Conservation (phyloP, 2,329 filamentous ascomycete genomes). For the Cercospora nicotianae region DNA sequence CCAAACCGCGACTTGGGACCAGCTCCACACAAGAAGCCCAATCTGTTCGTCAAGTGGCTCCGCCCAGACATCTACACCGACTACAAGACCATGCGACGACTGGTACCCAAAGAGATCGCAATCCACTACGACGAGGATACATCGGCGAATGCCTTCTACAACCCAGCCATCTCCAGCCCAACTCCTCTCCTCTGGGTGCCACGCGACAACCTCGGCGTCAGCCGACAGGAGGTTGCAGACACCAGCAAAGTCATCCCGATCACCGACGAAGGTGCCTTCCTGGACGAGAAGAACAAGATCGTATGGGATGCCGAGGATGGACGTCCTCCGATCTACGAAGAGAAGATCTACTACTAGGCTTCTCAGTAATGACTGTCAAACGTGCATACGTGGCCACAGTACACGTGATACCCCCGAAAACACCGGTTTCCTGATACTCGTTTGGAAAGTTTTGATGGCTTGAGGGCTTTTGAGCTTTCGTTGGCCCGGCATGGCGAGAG, state of each 20-base stretch:
- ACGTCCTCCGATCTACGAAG: constrained; percentile 59
- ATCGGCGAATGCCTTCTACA: constrained; percentile 69
- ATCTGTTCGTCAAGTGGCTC: constrained; percentile 66
- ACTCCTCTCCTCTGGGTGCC: constrained; percentile 83
- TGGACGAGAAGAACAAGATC: constrained; percentile 70
- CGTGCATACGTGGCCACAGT: constrained; percentile 7
- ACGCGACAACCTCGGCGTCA: constrained; percentile 70
- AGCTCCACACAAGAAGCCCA: constrained; percentile 52
- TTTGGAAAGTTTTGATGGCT: background rate
- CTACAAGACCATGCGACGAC: constrained; percentile 67
- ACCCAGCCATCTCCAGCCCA: constrained; percentile 65
- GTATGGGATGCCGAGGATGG: constrained; percentile 58
- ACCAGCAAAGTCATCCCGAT: constrained; percentile 72
- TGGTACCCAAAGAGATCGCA: constrained; percentile 62
- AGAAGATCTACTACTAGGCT: constrained; percentile 55
- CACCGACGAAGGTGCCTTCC: constrained; percentile 71
- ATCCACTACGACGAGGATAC: constrained; percentile 62
- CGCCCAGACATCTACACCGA: constrained; percentile 75
- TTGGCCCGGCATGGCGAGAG: background rate
- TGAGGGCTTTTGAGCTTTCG: background rate
- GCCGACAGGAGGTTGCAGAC: constrained; percentile 73
- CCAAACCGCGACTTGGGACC: constrained; percentile 34
- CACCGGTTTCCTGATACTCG: background rate
- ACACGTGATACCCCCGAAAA: constrained; percentile 15
- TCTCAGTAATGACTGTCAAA: constrained; percentile 1